Evolutionary conservation across 306 rosid species (phyloP).

Genomic region (Prunus persica): DNA sequence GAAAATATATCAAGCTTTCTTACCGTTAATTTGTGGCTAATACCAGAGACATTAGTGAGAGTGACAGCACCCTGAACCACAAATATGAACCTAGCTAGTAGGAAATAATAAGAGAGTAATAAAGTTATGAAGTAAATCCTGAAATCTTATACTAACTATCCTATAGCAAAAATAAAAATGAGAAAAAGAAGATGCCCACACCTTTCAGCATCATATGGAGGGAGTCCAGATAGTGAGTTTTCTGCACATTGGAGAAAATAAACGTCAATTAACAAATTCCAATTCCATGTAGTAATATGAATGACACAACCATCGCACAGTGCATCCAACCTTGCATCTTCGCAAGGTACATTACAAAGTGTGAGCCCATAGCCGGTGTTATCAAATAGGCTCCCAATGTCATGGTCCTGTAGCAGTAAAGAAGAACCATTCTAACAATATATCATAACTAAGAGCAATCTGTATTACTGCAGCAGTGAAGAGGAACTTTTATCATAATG

Average conservation of each 20-base stretch:
- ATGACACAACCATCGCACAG: not conserved
- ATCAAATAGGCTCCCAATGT: conserved; percentile 79
- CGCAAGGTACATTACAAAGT: conserved; percentile 86
- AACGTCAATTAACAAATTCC: not conserved
- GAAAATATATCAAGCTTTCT: conserved; percentile 22
- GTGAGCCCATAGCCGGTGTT: conserved; percentile 77
- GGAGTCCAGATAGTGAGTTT: conserved; percentile 65
- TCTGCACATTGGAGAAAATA: conserved; percentile 37
- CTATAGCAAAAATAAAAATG: not conserved
- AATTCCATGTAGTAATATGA: not conserved
- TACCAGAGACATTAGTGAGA: conserved; percentile 41
- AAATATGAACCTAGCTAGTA: conserved; percentile 79
- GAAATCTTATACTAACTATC: not conserved
- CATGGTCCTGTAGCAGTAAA: conserved; percentile 52
- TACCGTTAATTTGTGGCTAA: conserved; percentile 51
- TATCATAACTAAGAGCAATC: not conserved
- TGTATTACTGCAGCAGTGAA: conserved; percentile 21
- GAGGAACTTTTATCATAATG: conserved; percentile 21
- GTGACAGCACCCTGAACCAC: conserved; percentile 73
- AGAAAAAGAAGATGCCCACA: conserved; percentile 6
- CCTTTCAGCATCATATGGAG: conserved; percentile 72
- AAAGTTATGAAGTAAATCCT: conserved; percentile 16
- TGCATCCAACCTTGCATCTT: conserved; percentile 72
- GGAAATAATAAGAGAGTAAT: conserved; percentile 22
- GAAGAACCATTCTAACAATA: too few species aligned